phyloP scores from a whole-genome alignment of 2,329 filamentous ascomycete genomes.

The Dichotomopilus funicola region DNA sequence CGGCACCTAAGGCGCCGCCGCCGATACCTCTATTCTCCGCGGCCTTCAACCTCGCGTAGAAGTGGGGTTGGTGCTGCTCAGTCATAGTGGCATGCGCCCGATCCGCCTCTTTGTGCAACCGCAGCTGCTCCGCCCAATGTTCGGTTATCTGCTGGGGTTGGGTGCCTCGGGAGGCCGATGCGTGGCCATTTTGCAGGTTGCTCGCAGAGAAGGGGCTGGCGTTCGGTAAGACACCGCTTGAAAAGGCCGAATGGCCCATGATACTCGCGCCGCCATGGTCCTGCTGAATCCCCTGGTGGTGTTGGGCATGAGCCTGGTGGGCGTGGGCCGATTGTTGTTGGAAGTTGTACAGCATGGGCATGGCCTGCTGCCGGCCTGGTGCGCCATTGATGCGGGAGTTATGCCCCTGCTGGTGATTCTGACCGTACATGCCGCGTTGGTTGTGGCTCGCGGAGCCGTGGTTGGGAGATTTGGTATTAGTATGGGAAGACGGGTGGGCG shows the following conservation, averaged over 20 bases:
- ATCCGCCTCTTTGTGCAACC: constrained; percentile 70
- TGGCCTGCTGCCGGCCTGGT: constrained; percentile 47
- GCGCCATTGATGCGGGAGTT: constrained; percentile 71
- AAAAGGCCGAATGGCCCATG: constrained; percentile 54
- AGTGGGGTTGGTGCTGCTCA: constrained; percentile 58
- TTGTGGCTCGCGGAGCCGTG: constrained; percentile 28
- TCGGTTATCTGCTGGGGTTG: constrained; percentile 51
- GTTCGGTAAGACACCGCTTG: constrained; percentile 58
- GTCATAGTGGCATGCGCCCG: constrained; percentile 65
- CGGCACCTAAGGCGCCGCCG: constrained; percentile 45
- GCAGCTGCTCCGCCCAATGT: constrained; percentile 85
- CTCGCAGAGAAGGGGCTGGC: constrained; percentile 53
- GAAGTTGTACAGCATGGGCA: constrained; percentile 64
- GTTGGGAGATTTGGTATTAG: constrained; percentile 27
- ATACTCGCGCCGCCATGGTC: constrained; percentile 52
- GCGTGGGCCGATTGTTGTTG: constrained; percentile 56
- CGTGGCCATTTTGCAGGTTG: constrained; percentile 52
- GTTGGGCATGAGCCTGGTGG: constrained; percentile 59
- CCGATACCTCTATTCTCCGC: constrained; percentile 62
- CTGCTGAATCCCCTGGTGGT: constrained; percentile 54
- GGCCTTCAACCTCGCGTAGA: constrained; percentile 66
- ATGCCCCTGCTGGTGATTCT: constrained; percentile 65
- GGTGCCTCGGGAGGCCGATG: constrained; percentile 40
- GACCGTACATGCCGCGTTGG: constrained; percentile 61
- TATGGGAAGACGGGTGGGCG: constrained; percentile 25